Evolutionary conservation across 306 rosid species (phyloP).

Genomic region (Ochetophila trinervis): DNA sequence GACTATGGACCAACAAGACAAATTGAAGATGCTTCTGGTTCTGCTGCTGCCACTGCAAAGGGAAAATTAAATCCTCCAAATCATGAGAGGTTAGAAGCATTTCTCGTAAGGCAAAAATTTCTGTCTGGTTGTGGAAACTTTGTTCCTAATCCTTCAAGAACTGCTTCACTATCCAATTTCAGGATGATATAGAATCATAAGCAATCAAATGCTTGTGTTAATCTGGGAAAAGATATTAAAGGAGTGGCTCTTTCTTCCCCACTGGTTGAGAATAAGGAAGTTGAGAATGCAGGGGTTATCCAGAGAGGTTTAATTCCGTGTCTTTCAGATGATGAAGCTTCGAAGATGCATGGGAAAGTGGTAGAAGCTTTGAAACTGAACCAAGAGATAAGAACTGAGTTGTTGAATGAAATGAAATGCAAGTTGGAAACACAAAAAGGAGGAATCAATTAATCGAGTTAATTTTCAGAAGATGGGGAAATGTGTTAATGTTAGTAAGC

Average conservation of each 20-base stretch:
- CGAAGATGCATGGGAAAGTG: constrained; percentile 13
- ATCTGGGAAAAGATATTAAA: background rate
- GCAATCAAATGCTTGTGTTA: background rate
- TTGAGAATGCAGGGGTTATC: background rate
- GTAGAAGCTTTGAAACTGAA: constrained; percentile 17
- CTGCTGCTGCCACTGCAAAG: no score
- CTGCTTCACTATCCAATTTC: background rate
- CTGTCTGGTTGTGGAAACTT: background rate
- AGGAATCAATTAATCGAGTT: background rate
- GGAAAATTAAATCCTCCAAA: background rate
- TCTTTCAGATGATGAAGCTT: constrained; percentile 1
- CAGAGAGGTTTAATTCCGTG: background rate
- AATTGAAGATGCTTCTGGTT: no score
- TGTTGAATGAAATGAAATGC: background rate
- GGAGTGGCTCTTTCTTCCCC: background rate
- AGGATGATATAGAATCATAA: background rate
- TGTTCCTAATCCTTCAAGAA: background rate
- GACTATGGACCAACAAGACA: no score
- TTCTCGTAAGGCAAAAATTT: no score
- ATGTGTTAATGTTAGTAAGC: constrained; percentile 18
- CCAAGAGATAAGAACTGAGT: background rate
- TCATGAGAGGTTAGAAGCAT: no score
- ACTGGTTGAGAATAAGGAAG: background rate
- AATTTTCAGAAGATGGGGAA: background rate
- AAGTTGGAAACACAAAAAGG: background rate